Evolutionary conservation across 257 asterid genomes (phyloP), one percentile per base, ranked within the genome.

Genomic region (Apocynum venetum): DNA sequence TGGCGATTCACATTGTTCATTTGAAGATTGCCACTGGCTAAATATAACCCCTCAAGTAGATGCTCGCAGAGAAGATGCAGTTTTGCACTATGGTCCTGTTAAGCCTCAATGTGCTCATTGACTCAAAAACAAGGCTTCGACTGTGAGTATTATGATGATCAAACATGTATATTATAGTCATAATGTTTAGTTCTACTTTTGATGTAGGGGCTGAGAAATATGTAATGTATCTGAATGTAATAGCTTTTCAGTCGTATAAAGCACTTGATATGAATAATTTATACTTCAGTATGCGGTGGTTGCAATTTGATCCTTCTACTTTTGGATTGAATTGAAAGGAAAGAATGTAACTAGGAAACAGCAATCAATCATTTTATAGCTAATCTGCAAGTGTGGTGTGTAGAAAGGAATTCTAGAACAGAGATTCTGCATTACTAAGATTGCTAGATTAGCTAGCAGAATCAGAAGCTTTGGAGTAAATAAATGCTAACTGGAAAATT

Each of bases 1-100:
- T 56, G 90, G 84, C 44, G 49, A 89, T 3, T 25, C 31, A 25
- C 79, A 77, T 71, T 94, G 98, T 78, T 71, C 84, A 3, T 94
- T 94, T 75, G 89, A 25, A 8, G 76, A 72, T 14, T 72, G 76
- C 63, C 76, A 72, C 25, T 72, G 76, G 76, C 41, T 72, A 36
- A 52, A 52, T 0, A 72, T 52, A 72, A 72, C 6, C 38, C 8
- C 31, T 40, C 19, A 10, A 14, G 47, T 14, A 13, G 49, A 31
- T 15, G 60, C 31, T 14, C 38, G 2, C 6, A 71, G 10, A 47
- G n/a, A 71, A 35, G 41, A 71, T 10, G n/a, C 52, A 12, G 9
- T 25, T 5, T 8, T 13, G 11, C 40, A 14, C 61, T 43, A 20
- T 43, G 64, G 40, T 72, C 56, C 76, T 15, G 65, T 36, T 52